Evolutionary conservation across 768 basidiomycete species (phyloP).

Genomic region (Suillus bovinus): DNA sequence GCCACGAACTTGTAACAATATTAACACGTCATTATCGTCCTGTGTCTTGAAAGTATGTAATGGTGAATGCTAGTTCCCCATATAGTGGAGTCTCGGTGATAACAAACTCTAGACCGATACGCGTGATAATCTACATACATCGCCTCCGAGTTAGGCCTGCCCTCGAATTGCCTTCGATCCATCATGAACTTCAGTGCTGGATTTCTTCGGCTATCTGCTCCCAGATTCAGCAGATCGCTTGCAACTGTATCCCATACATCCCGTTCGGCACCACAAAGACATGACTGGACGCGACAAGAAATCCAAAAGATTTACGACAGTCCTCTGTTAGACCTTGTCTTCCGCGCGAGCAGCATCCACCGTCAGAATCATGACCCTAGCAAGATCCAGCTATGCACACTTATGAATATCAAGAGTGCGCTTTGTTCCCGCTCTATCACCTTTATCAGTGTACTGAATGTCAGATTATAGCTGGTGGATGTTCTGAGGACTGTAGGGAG

Average conservation of each 20-base stretch:
- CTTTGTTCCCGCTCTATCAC: slow-evolving; percentile 30
- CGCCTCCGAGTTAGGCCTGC: background rate
- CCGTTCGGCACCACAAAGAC: slow-evolving; percentile 39
- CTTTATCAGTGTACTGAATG: slow-evolving; percentile 14
- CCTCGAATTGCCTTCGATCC: no score
- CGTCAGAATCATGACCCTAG: slow-evolving; percentile 82
- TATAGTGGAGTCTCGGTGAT: background rate
- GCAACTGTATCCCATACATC: slow-evolving; percentile 50
- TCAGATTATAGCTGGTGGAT: slow-evolving; percentile 75
- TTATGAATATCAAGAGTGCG: slow-evolving; percentile 98
- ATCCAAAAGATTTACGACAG: slow-evolving; percentile 84
- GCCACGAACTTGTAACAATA: background rate
- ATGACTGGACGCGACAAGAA: slow-evolving; percentile 76
- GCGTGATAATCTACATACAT: background rate
- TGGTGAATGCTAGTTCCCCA: background rate
- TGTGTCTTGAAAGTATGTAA: background rate
- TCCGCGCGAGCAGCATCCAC: slow-evolving; percentile 82
- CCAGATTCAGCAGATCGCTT: slow-evolving; percentile 46
- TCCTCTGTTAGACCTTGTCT: slow-evolving; percentile 87
- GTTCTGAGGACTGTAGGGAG: slow-evolving; percentile 87
- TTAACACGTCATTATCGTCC: background rate
- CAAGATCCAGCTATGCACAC: slow-evolving; percentile 93
- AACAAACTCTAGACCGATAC: background rate
- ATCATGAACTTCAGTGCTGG: slow-evolving; percentile 4
- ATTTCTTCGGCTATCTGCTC: slow-evolving; percentile 13